Evolutionary conservation across 2,329 filamentous ascomycete species (phyloP).

Genomic region (Penicillium sp.): DNA sequence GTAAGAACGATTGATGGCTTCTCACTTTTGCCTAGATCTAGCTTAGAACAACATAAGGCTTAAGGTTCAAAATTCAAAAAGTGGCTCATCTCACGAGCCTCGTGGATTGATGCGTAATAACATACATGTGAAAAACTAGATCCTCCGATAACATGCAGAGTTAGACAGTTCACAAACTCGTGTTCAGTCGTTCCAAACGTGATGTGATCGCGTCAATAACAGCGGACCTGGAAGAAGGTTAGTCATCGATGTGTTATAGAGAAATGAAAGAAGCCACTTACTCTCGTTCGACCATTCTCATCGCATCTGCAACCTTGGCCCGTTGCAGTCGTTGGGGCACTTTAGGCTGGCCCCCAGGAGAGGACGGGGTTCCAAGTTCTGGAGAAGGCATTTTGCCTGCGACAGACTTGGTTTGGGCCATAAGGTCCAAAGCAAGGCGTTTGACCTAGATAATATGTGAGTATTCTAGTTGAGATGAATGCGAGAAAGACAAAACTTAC

Average conservation of each 20-base stretch:
- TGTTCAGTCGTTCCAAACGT: constrained; percentile 42
- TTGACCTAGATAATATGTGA: constrained; percentile 38
- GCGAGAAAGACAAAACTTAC: constrained; percentile 29
- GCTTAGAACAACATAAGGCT: background rate
- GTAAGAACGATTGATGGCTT: background rate
- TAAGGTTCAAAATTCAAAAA: background rate
- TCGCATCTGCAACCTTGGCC: constrained; percentile 49
- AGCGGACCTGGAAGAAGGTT: constrained; percentile 36
- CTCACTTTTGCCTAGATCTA: background rate
- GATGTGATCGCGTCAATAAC: constrained; percentile 47
- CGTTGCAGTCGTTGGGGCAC: constrained; percentile 47
- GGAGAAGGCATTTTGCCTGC: constrained; percentile 29
- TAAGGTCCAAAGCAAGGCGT: constrained; percentile 38
- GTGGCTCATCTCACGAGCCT: background rate
- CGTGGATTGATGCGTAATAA: background rate
- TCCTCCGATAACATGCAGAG: background rate
- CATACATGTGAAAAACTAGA: background rate
- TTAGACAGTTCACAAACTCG: constrained; percentile 28
- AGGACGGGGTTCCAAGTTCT: constrained; percentile 32
- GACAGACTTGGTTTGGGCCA: constrained; percentile 39
- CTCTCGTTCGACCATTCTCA: constrained; percentile 53
- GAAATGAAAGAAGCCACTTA: constrained; percentile 24
- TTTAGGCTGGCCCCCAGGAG: constrained; percentile 32
- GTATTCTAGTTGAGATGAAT: background rate
- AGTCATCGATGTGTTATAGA: constrained; percentile 1